Evolutionary conservation across 2,329 filamentous ascomycete genomes (phyloP), one percentile per base, ranked within the genome.

Genomic region (Xylaria digitata): DNA sequence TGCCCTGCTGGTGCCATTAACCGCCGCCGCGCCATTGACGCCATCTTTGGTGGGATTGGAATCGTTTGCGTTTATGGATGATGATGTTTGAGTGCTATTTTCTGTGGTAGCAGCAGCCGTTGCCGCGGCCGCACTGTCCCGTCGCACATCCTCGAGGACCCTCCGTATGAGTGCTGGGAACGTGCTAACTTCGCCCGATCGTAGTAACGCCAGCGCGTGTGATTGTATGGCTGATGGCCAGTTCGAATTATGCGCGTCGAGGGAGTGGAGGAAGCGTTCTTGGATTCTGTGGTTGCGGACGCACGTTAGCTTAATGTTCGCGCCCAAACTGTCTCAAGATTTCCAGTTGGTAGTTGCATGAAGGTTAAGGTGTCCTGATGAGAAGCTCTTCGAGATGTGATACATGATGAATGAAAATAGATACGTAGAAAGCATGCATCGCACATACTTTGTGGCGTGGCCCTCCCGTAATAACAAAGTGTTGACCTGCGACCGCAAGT

Each of bases 401-500:
- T 23, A n/a, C n/a, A 32, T 26, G 11, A 26, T 9, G 58, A n/a
- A 54, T 54, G 34, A 13, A 34, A 64, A 57, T 8, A 21, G 50
- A 34, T 34, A 37, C 46, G 50, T 23, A 54, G 45, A 48, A 17
- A 37, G 26, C 61, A 59, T 63, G 52, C 53, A 50, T 32, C 34
- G 17, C 30, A 67, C 67, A 17, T 81, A 90, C 88, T 86, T 88
- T 53, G 82, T 78, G 26, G 89, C 84, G 68, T 89, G 85, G 2
- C 88, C 88, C 52, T 88, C 87, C 46, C 82, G 81, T 40, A 90
- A 80, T 26, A 90, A 79, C 13, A 86, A 73, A 9, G 82, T 81
- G 75, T 90, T 90, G 73, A 90, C 87, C 72, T 89, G 84, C 1
- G 87, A 89, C 23, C 88, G 82, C 63, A 90, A 78, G 65, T 90